Evolutionary conservation across 2,329 filamentous ascomycete genomes (phyloP).

Genomic region (Stagonosporopsis cucurbitacearum): DNA sequence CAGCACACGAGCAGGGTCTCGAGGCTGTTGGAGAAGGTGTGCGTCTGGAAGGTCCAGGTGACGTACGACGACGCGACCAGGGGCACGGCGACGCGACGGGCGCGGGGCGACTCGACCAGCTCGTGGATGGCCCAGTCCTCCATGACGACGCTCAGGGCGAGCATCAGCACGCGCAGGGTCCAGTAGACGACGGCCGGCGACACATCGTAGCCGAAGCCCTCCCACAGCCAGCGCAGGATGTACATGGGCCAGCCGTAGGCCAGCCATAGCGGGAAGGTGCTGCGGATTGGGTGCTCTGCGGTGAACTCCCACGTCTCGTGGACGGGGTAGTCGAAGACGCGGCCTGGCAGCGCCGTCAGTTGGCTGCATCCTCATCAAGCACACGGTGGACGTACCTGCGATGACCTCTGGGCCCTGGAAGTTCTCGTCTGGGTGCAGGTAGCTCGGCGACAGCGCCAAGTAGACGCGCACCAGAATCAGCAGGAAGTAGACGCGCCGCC

Average conservation of each 20-base stretch:
- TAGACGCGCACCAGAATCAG: constrained; percentile 87
- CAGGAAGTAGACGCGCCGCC: constrained; percentile 86
- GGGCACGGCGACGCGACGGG: constrained; percentile 75
- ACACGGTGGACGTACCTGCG: constrained; percentile 66
- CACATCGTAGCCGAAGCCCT: constrained; percentile 80
- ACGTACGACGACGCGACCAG: constrained; percentile 96
- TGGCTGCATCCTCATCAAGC: neutral
- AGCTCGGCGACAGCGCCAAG: constrained; percentile 93
- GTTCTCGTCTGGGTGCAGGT: constrained; percentile 97
- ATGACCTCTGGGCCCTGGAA: constrained; percentile 98
- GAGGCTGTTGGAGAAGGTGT: constrained; percentile 97
- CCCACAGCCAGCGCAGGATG: constrained; percentile 89
- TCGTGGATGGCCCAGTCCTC: constrained; percentile 98
- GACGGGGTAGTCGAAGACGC: constrained; percentile 91
- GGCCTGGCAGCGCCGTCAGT: constrained; percentile 62
- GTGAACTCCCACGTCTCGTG: constrained; percentile 97
- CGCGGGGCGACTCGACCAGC: constrained; percentile 75
- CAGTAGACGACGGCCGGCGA: constrained; percentile 90
- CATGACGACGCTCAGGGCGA: constrained; percentile 90
- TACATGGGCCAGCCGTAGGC: constrained; percentile 95
- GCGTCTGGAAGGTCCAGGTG: constrained; percentile 97
- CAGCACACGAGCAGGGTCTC: constrained; percentile 93
- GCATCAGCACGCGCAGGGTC: constrained; percentile 88
- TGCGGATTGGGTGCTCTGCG: constrained; percentile 84
- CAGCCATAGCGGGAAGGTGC: constrained; percentile 95